These are phyloP conservation scores for Desmodesmus armatus DNA, from an alignment of 139 green algal genomes.

Conservation along the genomic window DNA sequence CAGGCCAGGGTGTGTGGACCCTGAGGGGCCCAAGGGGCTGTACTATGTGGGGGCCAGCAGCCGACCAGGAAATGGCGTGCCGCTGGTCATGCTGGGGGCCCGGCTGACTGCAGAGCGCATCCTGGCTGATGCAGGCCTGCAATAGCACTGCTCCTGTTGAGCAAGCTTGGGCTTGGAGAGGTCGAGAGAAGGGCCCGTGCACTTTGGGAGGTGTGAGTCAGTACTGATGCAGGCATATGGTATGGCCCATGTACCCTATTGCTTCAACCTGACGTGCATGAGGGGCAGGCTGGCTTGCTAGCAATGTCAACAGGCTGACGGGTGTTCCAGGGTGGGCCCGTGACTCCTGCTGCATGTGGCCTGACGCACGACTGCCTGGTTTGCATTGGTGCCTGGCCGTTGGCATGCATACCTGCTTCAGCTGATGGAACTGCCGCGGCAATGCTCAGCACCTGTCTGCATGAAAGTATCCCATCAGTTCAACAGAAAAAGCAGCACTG, in stretches of 20 bases:
- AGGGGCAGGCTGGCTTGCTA: no score
- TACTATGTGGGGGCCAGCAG: conserved; percentile 84
- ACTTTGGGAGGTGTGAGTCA: no score
- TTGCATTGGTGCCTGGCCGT: not conserved
- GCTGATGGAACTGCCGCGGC: not conserved
- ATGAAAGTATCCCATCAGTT: not conserved
- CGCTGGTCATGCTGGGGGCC: conserved; percentile 77
- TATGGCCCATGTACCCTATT: no score
- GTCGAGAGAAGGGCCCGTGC: no score
- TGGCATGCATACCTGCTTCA: not conserved
- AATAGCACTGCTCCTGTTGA: not conserved
- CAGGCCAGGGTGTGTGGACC: conserved; percentile 64
- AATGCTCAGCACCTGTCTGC: not conserved
- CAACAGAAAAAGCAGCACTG: not conserved
- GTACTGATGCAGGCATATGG: no score
- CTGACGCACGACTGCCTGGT: not conserved
- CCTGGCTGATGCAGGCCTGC: not conserved
- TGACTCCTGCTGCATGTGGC: no score
- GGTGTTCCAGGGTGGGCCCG: no score
- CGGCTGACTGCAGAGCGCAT: conserved; percentile 53
- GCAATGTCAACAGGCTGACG: no score
- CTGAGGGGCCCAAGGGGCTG: conserved; percentile 66
- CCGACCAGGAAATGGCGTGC: conserved; percentile 89
- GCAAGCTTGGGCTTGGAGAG: no score
- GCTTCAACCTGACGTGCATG: no score